Base-by-base conservation (phyloP, 345 rosid genomes). In the Acer campestre region DNA sequence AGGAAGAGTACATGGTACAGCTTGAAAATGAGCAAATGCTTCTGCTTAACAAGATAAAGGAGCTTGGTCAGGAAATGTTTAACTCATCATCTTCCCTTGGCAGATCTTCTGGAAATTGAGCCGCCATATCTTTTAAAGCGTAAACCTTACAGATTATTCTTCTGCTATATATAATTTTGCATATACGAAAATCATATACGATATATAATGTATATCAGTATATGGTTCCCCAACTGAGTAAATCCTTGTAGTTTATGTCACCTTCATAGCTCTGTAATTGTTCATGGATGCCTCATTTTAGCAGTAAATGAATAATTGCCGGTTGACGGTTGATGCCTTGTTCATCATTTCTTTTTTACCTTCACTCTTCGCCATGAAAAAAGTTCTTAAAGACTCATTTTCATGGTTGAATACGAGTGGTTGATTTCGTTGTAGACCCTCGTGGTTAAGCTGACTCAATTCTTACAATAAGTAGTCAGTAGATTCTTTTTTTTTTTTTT, bases 11-110 rank as follows among this genome's bases (percentile, higher is more conserved):
- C 88, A 79, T 88, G 87, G 77, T 88, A 17, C 98, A 90, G 89
- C 95, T 94, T 14, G 97, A 94, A 82, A 88, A 90, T 0, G 99
- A 96, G 88, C 99, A 91, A 77, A 88, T 44, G 83, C 87, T 96
- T 74, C 88, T 96, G 31, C 83, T 93, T 2, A 83, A 85, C 84
- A 96, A 96, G 91, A 89, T 96, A 75, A 89, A 90, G 81, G 99
- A 96, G 74, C 97, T 96, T 20, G 99, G 97, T 62, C 86, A 88
- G 64, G 99, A 96, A 83, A 85, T 96, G 12, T 71, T 85, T 42
- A 84, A 82, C 89, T 84, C 97, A 6, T 79, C 95, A 4, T 85
- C 95, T 14, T 61, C 86, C 62, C 29, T 44, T 42, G 85, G 74
- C 82, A 85, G 91, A 81, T 70, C 88, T 77, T 85, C 90, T 2